Conservation (phyloP, 2,329 filamentous ascomycete genomes). For the Fusarium torreyae region DNA sequence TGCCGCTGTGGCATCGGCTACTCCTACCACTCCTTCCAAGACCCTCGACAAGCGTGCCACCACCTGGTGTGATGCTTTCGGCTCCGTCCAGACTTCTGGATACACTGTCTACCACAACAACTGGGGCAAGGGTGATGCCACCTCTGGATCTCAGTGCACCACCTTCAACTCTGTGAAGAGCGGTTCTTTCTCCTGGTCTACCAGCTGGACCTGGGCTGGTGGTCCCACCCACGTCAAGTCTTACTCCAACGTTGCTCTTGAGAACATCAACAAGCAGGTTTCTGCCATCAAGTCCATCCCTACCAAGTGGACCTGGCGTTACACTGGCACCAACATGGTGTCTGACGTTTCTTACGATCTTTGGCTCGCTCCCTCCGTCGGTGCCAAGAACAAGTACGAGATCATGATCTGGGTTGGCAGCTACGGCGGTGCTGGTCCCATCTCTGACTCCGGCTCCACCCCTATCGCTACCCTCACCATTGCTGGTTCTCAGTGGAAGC, state of each 20-base stretch:
- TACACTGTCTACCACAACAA: slow-evolving; percentile 69
- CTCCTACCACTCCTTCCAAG: slow-evolving; percentile 47
- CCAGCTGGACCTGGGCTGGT: slow-evolving; percentile 60
- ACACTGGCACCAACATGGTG: slow-evolving; percentile 56
- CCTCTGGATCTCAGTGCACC: slow-evolving; percentile 60
- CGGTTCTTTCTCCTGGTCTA: slow-evolving; percentile 59
- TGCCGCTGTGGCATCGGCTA: slow-evolving; percentile 49
- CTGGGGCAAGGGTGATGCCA: slow-evolving; percentile 60
- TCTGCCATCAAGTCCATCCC: slow-evolving; percentile 55
- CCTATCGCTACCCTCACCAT: slow-evolving; percentile 62
- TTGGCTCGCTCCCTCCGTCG: slow-evolving; percentile 66
- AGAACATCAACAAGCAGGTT: slow-evolving; percentile 55
- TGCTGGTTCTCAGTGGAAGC: slow-evolving; percentile 68
- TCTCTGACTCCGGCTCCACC: slow-evolving; percentile 49
- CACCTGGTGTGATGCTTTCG: slow-evolving; percentile 59
- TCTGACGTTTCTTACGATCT: slow-evolving; percentile 74
- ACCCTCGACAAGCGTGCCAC: slow-evolving; percentile 54
- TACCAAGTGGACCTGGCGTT: slow-evolving; percentile 54
- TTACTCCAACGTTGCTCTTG: slow-evolving; percentile 60
- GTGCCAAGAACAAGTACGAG: slow-evolving; percentile 67
- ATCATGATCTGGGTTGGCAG: slow-evolving; percentile 76
- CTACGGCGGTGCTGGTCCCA: slow-evolving; percentile 72
- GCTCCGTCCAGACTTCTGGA: slow-evolving; percentile 54
- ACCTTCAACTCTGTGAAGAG: slow-evolving; percentile 55
- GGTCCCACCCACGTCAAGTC: slow-evolving; percentile 60